Percentiles rank a stretch among this genome's conserved stretches.
These are phyloP conservation scores for Andrographis paniculata DNA, from an alignment of 305 asterid genomes.

Conservation along the genomic window DNA sequence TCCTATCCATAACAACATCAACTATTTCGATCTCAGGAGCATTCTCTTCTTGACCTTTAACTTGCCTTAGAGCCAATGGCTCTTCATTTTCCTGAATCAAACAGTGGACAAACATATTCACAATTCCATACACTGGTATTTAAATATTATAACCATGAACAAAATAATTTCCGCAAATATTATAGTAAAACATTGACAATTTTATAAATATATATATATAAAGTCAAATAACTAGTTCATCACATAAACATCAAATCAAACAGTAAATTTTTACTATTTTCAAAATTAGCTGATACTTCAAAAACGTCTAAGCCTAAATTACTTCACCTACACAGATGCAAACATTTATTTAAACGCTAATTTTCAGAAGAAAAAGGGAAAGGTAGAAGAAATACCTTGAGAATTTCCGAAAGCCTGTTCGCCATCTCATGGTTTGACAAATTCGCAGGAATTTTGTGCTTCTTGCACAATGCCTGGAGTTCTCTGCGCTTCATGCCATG, in stretches of 20 bases:
- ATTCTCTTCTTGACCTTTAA: slow-evolving; percentile 22
- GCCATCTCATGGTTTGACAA: slow-evolving; percentile 56
- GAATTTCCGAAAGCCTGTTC: slow-evolving; percentile 31
- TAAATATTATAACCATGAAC: too few species aligned
- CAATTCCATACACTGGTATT: too few species aligned
- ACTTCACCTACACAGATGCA: not conserved
- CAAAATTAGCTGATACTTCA: too few species aligned
- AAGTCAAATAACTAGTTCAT: too few species aligned
- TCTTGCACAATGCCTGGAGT: slow-evolving; percentile 56
- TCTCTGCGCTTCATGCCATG: slow-evolving; percentile 48
- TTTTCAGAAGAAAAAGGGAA: not conserved
- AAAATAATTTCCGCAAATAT: too few species aligned
- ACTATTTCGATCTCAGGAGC: slow-evolving; percentile 23
- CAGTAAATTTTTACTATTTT: too few species aligned
- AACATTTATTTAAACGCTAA: not conserved
- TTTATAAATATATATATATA: too few species aligned
- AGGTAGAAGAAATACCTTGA: slow-evolving; percentile 31
- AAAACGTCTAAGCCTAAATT: too few species aligned
- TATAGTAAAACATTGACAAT: too few species aligned
- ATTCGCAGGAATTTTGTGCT: slow-evolving; percentile 57
- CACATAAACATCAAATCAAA: too few species aligned
- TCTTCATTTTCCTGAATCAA: slow-evolving; percentile 31
- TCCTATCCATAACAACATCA: slow-evolving; percentile 23
- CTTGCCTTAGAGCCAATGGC: slow-evolving; percentile 20
- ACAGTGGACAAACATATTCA: too few species aligned